Evolutionary conservation across 2,329 filamentous ascomycete species (phyloP).

Genomic region (Xylaria sp.): DNA sequence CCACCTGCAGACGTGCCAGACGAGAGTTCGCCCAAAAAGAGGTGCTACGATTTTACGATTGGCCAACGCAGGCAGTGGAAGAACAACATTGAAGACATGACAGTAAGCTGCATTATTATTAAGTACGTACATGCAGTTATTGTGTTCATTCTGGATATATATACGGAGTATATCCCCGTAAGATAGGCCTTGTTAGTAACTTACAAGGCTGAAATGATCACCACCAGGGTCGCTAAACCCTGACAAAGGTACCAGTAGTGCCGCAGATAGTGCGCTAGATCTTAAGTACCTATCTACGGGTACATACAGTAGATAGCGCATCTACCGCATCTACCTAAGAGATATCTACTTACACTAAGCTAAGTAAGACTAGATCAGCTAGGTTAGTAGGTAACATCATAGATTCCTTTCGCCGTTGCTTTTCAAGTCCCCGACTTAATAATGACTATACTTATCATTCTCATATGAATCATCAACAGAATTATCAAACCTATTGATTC

Average conservation of each 20-base stretch:
- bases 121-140: too few relatives aligned
- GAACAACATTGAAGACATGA: neutral
- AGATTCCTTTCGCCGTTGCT: too few relatives aligned
- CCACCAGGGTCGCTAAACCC: slow-evolving; percentile 9
- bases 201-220: slow-evolving; percentile 11
- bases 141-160: neutral
- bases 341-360: neutral
- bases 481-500: too few relatives aligned
- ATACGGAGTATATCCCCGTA: neutral
- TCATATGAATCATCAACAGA: neutral
- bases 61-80: neutral
- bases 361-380: too few relatives aligned
- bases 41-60: neutral
- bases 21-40: neutral
- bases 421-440: too few relatives aligned
- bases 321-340: too few relatives aligned
- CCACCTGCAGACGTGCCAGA: neutral
- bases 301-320: too few relatives aligned
- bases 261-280: too few relatives aligned
- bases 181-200: neutral
- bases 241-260: neutral
- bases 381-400: too few relatives aligned
- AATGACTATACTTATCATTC: neutral
- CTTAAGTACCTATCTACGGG: too few relatives aligned
- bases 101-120: too few relatives aligned